These are phyloP conservation scores for Amaranthus palmeri DNA, from an alignment of 148 eudicot species.

Conservation along the genomic window DNA sequence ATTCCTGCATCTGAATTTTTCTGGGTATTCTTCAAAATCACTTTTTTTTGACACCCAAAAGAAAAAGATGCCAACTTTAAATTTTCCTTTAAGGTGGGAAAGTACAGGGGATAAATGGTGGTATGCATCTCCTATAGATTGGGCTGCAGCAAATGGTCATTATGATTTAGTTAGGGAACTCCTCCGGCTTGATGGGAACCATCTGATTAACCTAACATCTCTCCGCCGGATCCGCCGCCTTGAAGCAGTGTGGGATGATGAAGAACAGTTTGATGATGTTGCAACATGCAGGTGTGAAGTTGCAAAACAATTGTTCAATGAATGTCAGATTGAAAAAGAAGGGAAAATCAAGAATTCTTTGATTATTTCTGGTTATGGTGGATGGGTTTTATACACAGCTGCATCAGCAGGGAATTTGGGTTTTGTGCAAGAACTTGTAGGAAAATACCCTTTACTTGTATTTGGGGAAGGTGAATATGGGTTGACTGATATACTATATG, in stretches of 20 bases:
- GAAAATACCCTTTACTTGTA: constrained; percentile 67
- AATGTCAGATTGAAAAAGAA: constrained; percentile 42
- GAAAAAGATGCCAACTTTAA: constrained; percentile 22
- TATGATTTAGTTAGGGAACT: constrained; percentile 84
- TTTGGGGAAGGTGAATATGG: constrained; percentile 99
- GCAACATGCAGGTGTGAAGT: constrained; percentile 66
- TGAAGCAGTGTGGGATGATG: constrained; percentile 92
- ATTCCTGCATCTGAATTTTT: constrained; percentile 14
- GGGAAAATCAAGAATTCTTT: constrained; percentile 41
- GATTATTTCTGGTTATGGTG: constrained; percentile 74
- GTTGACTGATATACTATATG: constrained; percentile 80
- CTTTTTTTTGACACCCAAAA: neutral
- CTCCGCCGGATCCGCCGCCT: constrained; percentile 91
- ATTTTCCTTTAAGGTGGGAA: constrained; percentile 89
- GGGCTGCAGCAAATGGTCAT: constrained; percentile 96
- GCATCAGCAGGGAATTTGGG: constrained; percentile 82
- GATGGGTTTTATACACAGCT: constrained; percentile 92
- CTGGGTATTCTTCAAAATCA: constrained; percentile 20
- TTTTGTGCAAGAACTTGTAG: constrained; percentile 54
- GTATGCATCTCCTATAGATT: constrained; percentile 97
- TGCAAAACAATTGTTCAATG: constrained; percentile 51
- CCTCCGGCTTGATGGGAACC: constrained; percentile 76
- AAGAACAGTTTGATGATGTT: constrained; percentile 60
- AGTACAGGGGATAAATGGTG: constrained; percentile 99
- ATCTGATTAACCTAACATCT: constrained; percentile 74